Percentiles rank a stretch among this genome's conserved stretches.
Conservation (phyloP, 345 rosid species). For the Ailanthus altissimus region DNA sequence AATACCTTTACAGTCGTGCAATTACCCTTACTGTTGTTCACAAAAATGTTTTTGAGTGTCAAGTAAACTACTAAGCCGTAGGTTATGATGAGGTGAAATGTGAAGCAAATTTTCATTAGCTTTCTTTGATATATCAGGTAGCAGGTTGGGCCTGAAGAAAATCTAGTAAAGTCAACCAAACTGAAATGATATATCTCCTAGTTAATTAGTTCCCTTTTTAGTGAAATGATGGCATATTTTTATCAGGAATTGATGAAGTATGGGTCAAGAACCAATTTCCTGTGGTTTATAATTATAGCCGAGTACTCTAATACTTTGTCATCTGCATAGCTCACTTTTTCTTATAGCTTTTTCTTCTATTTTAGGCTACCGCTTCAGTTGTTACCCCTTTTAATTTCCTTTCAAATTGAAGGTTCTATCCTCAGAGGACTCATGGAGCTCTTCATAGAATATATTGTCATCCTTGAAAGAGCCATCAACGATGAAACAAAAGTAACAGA, state of each 20-base stretch:
- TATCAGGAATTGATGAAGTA: neutral
- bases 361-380: slow-evolving; percentile 46
- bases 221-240: neutral
- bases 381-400: slow-evolving; percentile 39
- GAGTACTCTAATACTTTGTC: neutral
- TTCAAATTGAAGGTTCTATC: slow-evolving; percentile 52
- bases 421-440: slow-evolving; percentile 44
- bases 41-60: neutral
- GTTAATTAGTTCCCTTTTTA: neutral
- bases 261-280: neutral
- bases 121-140: neutral
- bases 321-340: slow-evolving; percentile 8
- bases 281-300: neutral
- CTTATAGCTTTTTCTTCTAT: slow-evolving; percentile 11
- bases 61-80: neutral
- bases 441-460: slow-evolving; percentile 41
- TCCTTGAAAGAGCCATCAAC: slow-evolving; percentile 43
- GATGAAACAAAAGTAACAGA: slow-evolving; percentile 19
- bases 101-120: neutral
- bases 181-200: neutral
- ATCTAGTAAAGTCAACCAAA: neutral
- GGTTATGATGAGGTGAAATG: neutral
- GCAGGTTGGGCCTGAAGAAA: neutral
- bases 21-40: neutral
- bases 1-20: neutral